Conservation (phyloP, 495 filamentous ascomycete species). For the Hypoxylon fuscum region DNA sequence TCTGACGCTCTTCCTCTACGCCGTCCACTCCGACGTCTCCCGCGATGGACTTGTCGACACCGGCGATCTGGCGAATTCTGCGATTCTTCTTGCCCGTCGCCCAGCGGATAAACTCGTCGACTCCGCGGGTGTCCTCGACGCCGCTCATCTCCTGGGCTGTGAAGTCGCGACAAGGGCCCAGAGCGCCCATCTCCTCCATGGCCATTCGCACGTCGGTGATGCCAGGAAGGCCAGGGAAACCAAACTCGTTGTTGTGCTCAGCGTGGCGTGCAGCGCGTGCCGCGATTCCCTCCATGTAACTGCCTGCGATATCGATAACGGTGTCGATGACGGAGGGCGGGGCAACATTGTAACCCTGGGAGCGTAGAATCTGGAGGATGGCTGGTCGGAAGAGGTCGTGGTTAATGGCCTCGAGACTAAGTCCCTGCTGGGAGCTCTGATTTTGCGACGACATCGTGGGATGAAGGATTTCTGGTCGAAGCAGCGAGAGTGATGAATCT, state of each 20-base stretch:
- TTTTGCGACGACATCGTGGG: conserved; percentile 7
- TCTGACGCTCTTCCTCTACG: conserved; percentile 54
- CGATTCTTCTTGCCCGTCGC: conserved; percentile 69
- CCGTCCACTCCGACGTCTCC: conserved; percentile 34
- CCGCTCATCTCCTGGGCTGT: conserved; percentile 41
- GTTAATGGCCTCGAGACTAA: conserved; percentile 27
- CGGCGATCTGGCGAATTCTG: conserved; percentile 72
- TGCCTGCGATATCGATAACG: conserved; percentile 75
- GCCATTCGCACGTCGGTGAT: conserved; percentile 85
- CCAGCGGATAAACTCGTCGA: conserved; percentile 79
- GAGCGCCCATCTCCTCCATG: conserved; percentile 74
- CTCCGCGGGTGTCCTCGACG: conserved; percentile 76
- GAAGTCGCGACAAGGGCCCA: conserved; percentile 60
- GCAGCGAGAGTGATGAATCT: background rate
- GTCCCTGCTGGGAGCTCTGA: background rate
- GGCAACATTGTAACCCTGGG: conserved; percentile 81
- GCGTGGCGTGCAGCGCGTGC: conserved; percentile 69
- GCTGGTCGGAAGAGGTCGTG: conserved; percentile 81
- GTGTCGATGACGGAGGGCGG: conserved; percentile 80
- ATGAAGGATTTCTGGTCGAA: background rate
- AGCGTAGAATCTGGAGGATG: conserved; percentile 86
- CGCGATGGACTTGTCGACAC: conserved; percentile 53
- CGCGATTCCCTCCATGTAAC: conserved; percentile 76
- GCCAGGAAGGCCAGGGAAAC: conserved; percentile 49
- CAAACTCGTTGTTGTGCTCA: conserved; percentile 47